Evolutionary conservation across 2,329 filamentous ascomycete genomes (phyloP).

Genomic region (Cladosporium sp.): DNA sequence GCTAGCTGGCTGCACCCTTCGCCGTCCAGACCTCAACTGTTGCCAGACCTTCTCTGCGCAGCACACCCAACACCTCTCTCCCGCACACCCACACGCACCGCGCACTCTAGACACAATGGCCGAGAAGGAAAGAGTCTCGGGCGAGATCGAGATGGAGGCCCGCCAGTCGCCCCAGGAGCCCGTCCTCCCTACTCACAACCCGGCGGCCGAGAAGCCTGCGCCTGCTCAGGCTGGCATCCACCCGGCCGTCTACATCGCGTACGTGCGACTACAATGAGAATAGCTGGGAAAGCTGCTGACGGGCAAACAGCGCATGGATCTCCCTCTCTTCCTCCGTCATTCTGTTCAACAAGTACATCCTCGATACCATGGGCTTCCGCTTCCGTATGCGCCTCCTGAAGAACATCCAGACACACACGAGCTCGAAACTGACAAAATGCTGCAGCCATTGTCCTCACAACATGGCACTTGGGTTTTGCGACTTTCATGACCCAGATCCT

Average conservation of each 20-base stretch:
- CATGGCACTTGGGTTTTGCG: conserved; percentile 91
- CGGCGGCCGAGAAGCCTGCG: conserved; percentile 63
- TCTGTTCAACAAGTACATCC: conserved; percentile 98
- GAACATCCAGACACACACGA: neutral
- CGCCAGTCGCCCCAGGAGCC: conserved; percentile 41
- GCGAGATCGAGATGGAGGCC: conserved; percentile 47
- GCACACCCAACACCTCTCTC: neutral
- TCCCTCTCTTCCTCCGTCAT: conserved; percentile 88
- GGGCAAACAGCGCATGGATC: conserved; percentile 70
- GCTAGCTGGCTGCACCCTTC: too few species aligned
- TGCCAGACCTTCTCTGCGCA: neutral
- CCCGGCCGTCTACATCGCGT: conserved; percentile 78
- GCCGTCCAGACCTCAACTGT: too few species aligned
- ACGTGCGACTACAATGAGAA: conserved; percentile 43
- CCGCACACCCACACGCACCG: conserved; percentile 32
- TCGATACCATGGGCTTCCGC: conserved; percentile 74
- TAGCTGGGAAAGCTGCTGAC: neutral
- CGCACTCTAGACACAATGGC: conserved; percentile 50
- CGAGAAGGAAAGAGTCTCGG: conserved; percentile 79
- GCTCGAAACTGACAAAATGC: conserved; percentile 30
- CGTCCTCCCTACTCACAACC: conserved; percentile 75
- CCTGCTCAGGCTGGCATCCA: conserved; percentile 61
- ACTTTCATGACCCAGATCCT: conserved; percentile 91
- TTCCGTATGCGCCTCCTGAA: conserved; percentile 38
- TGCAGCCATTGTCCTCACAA: conserved; percentile 75